phyloP scores from a whole-genome alignment of 192 early-diverging fungal species.

The Ambispora gerdemannii region DNA sequence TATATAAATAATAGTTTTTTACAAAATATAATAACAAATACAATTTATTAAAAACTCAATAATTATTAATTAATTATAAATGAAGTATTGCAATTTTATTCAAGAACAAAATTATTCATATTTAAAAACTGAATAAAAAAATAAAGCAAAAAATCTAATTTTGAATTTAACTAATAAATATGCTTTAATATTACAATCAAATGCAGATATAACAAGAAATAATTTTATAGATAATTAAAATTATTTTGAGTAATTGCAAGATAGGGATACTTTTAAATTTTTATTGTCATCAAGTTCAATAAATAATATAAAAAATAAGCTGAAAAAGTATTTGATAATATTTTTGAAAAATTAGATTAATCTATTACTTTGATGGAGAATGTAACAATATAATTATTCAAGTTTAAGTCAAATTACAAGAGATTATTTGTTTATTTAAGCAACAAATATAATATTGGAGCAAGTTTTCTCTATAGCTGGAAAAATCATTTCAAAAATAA shows the following conservation, averaged over 20 bases:
- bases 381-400: not conserved
- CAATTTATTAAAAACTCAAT: slow-evolving; percentile 14
- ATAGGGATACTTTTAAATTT: no score
- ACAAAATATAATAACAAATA: not conserved
- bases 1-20: not conserved
- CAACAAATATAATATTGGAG: not conserved
- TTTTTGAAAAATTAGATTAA: not conserved
- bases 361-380: not conserved
- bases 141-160: no score
- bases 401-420: no score
- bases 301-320: not conserved
- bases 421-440: slow-evolving; percentile 9
- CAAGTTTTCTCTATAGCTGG: not conserved
- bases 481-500: not conserved
- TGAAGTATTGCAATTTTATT: not conserved
- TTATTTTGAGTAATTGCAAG: no score
- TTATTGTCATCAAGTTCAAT: not conserved
- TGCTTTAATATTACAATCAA: no score
- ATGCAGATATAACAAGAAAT: no score
- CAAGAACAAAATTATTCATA: not conserved
- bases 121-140: not conserved
- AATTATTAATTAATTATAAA: not conserved
- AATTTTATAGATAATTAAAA: no score
- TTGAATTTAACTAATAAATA: no score
- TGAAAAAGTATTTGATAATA: not conserved